Evolutionary conservation across 2,329 filamentous ascomycete genomes (phyloP).

Genomic region (Ascochyta fabae): DNA sequence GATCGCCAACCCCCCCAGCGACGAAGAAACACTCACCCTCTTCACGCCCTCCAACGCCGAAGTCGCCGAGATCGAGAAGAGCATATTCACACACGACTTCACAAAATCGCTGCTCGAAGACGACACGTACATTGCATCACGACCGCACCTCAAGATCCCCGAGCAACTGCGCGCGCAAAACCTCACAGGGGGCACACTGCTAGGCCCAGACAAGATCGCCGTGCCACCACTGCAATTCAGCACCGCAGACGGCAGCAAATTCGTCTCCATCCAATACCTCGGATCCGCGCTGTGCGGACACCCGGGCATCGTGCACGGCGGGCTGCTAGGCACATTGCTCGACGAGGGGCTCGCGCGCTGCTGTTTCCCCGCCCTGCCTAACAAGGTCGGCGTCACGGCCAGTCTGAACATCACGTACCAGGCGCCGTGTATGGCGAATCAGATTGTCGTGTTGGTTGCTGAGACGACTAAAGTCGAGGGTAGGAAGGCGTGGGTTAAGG

Average conservation of each 20-base stretch:
- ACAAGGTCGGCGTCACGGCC: slow-evolving; percentile 85
- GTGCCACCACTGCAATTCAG: slow-evolving; percentile 82
- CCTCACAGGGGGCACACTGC: slow-evolving; percentile 80
- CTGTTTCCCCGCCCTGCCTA: slow-evolving; percentile 86
- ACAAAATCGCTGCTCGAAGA: slow-evolving; percentile 70
- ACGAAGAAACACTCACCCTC: slow-evolving; percentile 74
- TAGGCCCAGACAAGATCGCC: slow-evolving; percentile 75
- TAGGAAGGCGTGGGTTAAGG: slow-evolving; percentile 92
- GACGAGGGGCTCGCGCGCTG: slow-evolving; percentile 89
- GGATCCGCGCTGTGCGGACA: slow-evolving; percentile 86
- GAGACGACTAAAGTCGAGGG: slow-evolving; percentile 86
- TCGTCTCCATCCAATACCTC: slow-evolving; percentile 75
- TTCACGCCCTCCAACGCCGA: slow-evolving; percentile 64
- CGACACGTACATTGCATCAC: slow-evolving; percentile 72
- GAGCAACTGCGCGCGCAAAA: slow-evolving; percentile 71
- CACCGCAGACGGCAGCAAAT: slow-evolving; percentile 57
- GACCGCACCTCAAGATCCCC: slow-evolving; percentile 89
- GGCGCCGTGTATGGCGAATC: slow-evolving; percentile 75
- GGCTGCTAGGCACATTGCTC: slow-evolving; percentile 86
- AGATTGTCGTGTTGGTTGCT: slow-evolving; percentile 78
- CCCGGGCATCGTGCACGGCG: slow-evolving; percentile 88
- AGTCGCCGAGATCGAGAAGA: slow-evolving; percentile 68
- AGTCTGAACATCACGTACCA: slow-evolving; percentile 84
- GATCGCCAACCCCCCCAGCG: slow-evolving; percentile 64
- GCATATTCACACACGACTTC: slow-evolving; percentile 79